phyloP scores from a whole-genome alignment of 202 grass and related monocot species.

The Eragrostis tef region DNA sequence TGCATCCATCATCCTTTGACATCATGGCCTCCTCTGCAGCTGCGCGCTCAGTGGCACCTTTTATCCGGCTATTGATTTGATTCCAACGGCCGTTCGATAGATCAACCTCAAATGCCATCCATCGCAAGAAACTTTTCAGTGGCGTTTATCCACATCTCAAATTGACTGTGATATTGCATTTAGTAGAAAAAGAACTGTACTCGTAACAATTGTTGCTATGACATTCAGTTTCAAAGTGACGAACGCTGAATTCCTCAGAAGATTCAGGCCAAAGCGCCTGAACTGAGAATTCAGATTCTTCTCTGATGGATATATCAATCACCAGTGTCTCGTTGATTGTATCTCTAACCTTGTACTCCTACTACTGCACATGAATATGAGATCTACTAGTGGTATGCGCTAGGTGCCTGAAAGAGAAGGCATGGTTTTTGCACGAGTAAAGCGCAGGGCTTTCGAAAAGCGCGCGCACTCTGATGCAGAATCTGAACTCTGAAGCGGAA shows the following conservation, averaged over 20 bases:
- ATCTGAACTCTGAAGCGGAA: slow-evolving; percentile 18
- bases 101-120: not conserved
- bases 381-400: not conserved
- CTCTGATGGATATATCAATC: no score
- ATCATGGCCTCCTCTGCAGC: slow-evolving; percentile 35
- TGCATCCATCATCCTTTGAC: slow-evolving; percentile 9
- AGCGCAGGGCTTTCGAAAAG: slow-evolving; percentile 25
- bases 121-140: not conserved
- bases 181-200: no score
- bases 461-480: slow-evolving; percentile 25
- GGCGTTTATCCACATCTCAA: not conserved
- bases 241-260: no score
- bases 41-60: not conserved
- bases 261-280: no score
- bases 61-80: not conserved
- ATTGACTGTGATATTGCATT: no score
- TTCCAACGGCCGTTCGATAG: not conserved
- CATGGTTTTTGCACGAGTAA: slow-evolving; percentile 28
- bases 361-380: not conserved
- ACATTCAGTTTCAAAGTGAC: no score
- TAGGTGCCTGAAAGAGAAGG: not conserved
- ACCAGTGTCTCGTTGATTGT: no score
- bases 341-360: slow-evolving; percentile 7
- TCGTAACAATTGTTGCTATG: no score
- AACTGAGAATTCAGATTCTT: no score